Base-by-base conservation (phyloP, 2,329 filamentous ascomycete genomes). In the Pyrenophora teres region DNA sequence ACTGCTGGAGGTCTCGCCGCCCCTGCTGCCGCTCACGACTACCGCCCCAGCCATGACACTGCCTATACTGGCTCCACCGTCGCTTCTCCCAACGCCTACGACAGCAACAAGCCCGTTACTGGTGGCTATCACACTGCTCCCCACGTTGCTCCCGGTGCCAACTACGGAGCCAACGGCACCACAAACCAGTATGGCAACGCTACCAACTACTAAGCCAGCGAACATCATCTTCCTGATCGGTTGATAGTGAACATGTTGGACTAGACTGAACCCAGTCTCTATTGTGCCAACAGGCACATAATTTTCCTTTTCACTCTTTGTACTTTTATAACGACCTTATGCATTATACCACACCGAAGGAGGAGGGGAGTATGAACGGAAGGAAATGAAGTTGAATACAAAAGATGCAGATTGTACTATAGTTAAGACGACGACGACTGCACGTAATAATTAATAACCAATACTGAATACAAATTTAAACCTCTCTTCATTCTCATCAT, bases 1-100 rank as follows among this genome's bases (percentile, higher is more conserved):
- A 40, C 44, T 39, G 23, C 50, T 37, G 59, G 59, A 18, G 54
- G 57, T 30, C 59, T 66, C 31, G 62, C 57, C 49, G 47, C 56
- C 13, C 52, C 52, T 13, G 27, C 40, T 25, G 54, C 37, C 9
- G 23, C 46, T 25, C 54, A 56, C 41, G 72, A 76, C 57, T 69
- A 73, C 39, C 75, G 79, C 47, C 76, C 78, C 21, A 76, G 72
- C 47, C 74, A 79, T 62, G 80, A 82, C 54, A 81, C 80, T 35
- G 78, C 73, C 21, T 78, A 77, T 67, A 66, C 63, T 30, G 78
- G 78, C 43, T 77, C 77, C 12, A 82, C 79, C 16, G 75, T 78
- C 42, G 72, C 69, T 15, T 63, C 70, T n/a, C 65, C 67, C 38
- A 68, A 65, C 27, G 58, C 65, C 32, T 75, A 77, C 44, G 69